Base-by-base conservation (phyloP, 495 filamentous ascomycete species). In the Aspergillus wentii region DNA sequence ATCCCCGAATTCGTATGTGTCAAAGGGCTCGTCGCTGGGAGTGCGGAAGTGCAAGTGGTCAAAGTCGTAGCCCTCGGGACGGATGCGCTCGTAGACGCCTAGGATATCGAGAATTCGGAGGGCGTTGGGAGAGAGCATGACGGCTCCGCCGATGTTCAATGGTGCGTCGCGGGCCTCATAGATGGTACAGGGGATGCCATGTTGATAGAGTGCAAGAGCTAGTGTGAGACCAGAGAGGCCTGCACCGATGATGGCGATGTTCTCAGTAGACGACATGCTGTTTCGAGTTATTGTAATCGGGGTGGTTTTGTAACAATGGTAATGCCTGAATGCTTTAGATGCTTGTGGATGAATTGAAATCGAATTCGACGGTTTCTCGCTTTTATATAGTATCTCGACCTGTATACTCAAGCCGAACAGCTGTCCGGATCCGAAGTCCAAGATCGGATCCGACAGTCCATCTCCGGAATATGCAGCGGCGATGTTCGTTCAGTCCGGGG, bases 41-140 rank as follows among this genome's bases (percentile, higher is more conserved):
- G 67, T 48, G 26, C 64, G 62, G 53, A 71, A 77, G 17, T 58
- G 35, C 1, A 76, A 39, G 1, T 27, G 43, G 0, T 66, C 57
- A 43, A 72, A 75, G 9, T 64, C 38, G 41, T 60, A 65, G 13
- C 49, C 51, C 8, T 39, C 41, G 0, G 28, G 32, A 3, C 37
- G 52, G 29, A 75, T 46, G 8, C 52, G 58, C 4, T 60, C 30
- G 49, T 71, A 77, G 13, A 69, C 51, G n/a, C 57, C 69, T 0
- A 75, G 29, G 7, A 33, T 28, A 29, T 77, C 66, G 5, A 78
- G 61, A 16, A 75, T 49, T 13, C 59, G 63, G 8, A 76, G 52
- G 4, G 69, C 69, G 33, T 78, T 76, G 30, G 73, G 66, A 0
- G 68, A 71, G 22, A 76, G 64, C 65, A 70, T 72, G 30, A 78